Evolutionary conservation across 2,329 filamentous ascomycete genomes (phyloP).

Genomic region (Nectriaceae sp.): DNA sequence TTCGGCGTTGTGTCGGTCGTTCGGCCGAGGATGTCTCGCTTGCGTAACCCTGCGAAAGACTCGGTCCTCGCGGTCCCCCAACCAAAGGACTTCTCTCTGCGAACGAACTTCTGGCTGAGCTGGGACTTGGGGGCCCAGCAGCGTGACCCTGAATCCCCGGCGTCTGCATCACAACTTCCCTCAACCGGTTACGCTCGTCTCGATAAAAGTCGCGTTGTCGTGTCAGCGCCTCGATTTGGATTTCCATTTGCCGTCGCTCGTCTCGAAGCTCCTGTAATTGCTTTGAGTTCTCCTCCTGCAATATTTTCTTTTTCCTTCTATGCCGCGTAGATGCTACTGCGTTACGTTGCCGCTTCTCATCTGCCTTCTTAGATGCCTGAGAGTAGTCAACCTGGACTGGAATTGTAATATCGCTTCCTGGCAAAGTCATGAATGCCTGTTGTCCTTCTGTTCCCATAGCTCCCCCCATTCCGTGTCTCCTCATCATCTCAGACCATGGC

Average conservation of each 20-base stretch:
- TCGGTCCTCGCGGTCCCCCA: slow-evolving; percentile 28
- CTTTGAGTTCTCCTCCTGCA: slow-evolving; percentile 71
- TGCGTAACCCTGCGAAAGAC: slow-evolving; percentile 36
- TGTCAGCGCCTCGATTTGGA: slow-evolving; percentile 52
- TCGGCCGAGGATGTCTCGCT: slow-evolving; percentile 48
- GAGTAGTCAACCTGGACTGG: slow-evolving; percentile 75
- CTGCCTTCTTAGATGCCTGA: slow-evolving; percentile 78
- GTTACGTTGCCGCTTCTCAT: slow-evolving; percentile 84
- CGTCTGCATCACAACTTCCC: slow-evolving; percentile 63
- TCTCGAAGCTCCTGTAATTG: slow-evolving; percentile 70
- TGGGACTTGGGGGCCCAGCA: slow-evolving; percentile 55
- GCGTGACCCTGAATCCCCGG: slow-evolving; percentile 57
- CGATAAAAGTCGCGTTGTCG: slow-evolving; percentile 74
- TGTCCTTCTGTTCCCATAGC: slow-evolving; percentile 34
- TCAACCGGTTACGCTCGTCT: slow-evolving; percentile 70
- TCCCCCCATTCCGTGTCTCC: slow-evolving; percentile 30
- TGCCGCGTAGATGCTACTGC: slow-evolving; percentile 85
- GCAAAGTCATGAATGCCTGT: slow-evolving; percentile 41
- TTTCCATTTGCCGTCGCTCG: slow-evolving; percentile 65
- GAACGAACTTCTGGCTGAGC: slow-evolving; percentile 38
- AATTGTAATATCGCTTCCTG: slow-evolving; percentile 43
- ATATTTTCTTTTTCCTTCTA: slow-evolving; percentile 78
- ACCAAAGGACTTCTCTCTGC: slow-evolving; percentile 39
- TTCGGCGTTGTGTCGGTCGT: slow-evolving; percentile 47
- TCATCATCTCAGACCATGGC: slow-evolving; percentile 36